Percentiles rank a stretch among this genome's conserved stretches.
phyloP scores from a whole-genome alignment of 1,284 basidiomycete genomes.

The Moesziomyces antarcticus region DNA sequence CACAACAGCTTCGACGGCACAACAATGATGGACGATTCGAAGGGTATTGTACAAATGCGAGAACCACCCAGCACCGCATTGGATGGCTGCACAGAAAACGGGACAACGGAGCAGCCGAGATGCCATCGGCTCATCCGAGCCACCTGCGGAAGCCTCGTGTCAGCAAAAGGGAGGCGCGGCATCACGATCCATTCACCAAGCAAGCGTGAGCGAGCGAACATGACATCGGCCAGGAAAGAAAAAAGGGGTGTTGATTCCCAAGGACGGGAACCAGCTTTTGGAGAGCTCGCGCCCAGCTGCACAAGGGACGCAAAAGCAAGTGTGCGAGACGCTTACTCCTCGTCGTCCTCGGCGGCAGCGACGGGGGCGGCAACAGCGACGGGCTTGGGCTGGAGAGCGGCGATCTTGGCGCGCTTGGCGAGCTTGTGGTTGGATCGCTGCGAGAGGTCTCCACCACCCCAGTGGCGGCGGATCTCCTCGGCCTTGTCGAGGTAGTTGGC shows the following conservation, averaged over 20 bases:
- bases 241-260: conserved; percentile 27
- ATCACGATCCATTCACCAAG: conserved; percentile 44
- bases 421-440: conserved; percentile 93
- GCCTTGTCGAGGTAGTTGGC: conserved; percentile 96
- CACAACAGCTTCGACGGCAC: no score
- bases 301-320: conserved; percentile 12
- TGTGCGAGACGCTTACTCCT: conserved; percentile 44
- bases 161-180: conserved; percentile 4
- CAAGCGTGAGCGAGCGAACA: conserved; percentile 23
- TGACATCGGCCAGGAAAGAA: conserved; percentile 24
- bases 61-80: conserved; percentile 1
- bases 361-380: conserved; percentile 33
- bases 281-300: conserved; percentile 12
- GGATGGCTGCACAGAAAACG: conserved; percentile 18
- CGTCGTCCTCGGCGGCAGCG: conserved; percentile 40
- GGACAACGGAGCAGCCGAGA: neutral
- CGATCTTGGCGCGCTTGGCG: conserved; percentile 90
- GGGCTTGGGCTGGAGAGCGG: conserved; percentile 69
- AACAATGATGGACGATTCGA: conserved; percentile 1
- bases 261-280: conserved; percentile 36
- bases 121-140: conserved; percentile 7
- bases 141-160: conserved; percentile 2
- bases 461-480: conserved; percentile 87
- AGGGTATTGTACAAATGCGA: conserved; percentile 44
- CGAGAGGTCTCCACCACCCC: conserved; percentile 96